Evolutionary conservation across 2,329 filamentous ascomycete genomes (phyloP), one percentile per base, ranked within the genome.

Genomic region (Domatiomyces globalis): DNA sequence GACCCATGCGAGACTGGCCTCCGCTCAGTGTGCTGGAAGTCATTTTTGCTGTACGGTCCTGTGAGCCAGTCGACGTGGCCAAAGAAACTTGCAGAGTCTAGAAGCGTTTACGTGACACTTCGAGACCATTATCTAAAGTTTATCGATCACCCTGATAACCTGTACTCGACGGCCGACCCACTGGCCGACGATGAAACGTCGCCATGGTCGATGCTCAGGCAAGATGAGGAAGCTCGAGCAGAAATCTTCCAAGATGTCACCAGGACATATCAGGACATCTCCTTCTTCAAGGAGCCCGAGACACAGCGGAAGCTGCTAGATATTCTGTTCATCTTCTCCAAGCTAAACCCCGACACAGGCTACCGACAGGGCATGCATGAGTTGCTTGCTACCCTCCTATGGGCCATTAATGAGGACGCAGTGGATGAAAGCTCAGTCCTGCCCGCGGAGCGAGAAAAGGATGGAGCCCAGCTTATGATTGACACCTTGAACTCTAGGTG

Each of bases 291-390:
- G 52, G 79, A 89, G 59, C 78, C 83, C 10, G 71, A 75, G 12
- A 86, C 85, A 1, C 92, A 96, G 66, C 76, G 74, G 43, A 85
- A 87, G 67, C 82, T 98, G 61, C 71, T 94, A 29, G 86, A 98
- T 63, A 81, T 95, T 29, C 73, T 98, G 33, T 98, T 96, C 67
- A 78, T 98, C 58, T 96, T 89, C 69, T 92, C 88, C 70, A 96
- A 95, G 67, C 77, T 94, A 49, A 87, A 96, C 63, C 87, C 87
- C 1, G 81, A 84, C 59, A 76, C 87, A 50, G 87, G 87, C 15
- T 98, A 98, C 65, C 81, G 92, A n/a, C 92, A 98, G 70, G 92
- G 92, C 9, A 98, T 98, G 90, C 92, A 98, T 65, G 92, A 98
- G 68, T 73, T 98, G 44, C 74, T 96, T 12, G 92, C 92, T 0